Conservation (phyloP, 2,329 filamentous ascomycete species). For the Juglanconis oblonga region DNA sequence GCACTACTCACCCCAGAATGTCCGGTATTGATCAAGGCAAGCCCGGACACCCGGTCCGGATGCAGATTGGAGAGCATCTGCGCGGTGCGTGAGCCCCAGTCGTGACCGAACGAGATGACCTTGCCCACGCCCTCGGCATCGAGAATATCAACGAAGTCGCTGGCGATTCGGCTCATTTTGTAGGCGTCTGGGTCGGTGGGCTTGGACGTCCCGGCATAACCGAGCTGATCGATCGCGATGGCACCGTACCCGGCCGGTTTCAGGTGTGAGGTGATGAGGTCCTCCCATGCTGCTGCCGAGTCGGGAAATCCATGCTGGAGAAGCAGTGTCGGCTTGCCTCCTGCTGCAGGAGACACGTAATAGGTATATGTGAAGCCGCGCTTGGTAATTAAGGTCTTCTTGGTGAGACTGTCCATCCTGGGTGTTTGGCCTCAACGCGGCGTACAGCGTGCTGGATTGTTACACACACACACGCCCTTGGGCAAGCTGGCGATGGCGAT, state of each 20-base stretch:
- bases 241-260: constrained; percentile 33
- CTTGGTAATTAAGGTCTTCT: constrained; percentile 28
- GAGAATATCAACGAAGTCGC: constrained; percentile 39
- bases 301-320: constrained; percentile 51
- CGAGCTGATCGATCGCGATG: constrained; percentile 35
- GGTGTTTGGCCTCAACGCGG: not conserved
- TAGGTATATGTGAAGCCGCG: constrained; percentile 39
- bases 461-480: no score
- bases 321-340: constrained; percentile 31
- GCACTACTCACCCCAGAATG: constrained; percentile 34
- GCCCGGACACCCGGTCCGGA: constrained; percentile 36
- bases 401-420: constrained; percentile 23
- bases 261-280: constrained; percentile 37
- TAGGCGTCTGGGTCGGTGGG: constrained; percentile 14
- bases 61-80: constrained; percentile 40
- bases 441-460: no score
- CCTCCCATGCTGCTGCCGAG: constrained; percentile 40
- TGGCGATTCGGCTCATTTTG: constrained; percentile 27
- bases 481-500: no score
- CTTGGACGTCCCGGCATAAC: constrained; percentile 25
- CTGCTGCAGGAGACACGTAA: constrained; percentile 29
- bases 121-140: constrained; percentile 32
- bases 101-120: constrained; percentile 44
- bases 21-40: constrained; percentile 39
- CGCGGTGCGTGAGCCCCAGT: constrained; percentile 43